phyloP scores from a whole-genome alignment of 2,329 filamentous ascomycete genomes.

The Polytolypa hystricis region DNA sequence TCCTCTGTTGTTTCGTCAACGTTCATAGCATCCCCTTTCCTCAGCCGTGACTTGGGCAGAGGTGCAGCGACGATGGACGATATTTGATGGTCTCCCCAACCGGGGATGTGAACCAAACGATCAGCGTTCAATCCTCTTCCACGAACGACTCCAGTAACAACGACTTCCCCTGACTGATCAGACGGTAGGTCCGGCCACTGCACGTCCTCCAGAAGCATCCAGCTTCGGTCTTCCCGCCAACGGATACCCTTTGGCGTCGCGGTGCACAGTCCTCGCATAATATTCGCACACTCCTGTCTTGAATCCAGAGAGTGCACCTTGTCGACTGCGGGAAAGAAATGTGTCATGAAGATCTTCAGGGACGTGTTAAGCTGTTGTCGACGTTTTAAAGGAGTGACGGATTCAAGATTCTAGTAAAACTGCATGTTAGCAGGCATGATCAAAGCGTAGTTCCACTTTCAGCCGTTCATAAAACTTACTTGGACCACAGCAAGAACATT shows the following conservation, averaged over 20 bases:
- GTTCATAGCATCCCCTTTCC: slow-evolving; percentile 52
- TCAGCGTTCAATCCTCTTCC: slow-evolving; percentile 83
- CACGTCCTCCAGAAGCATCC: slow-evolving; percentile 83
- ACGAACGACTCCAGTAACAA: slow-evolving; percentile 74
- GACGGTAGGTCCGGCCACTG: slow-evolving; percentile 52
- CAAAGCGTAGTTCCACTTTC: too few species aligned
- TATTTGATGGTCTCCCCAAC: slow-evolving; percentile 90
- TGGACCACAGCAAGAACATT: slow-evolving; percentile 82
- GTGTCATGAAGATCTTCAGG: slow-evolving; percentile 82
- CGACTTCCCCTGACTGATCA: slow-evolving; percentile 42
- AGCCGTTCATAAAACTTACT: slow-evolving; percentile 17
- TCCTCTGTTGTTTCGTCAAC: slow-evolving; percentile 46
- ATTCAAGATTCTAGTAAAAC: slow-evolving; percentile 48
- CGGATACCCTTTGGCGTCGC: slow-evolving; percentile 86
- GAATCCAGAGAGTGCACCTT: slow-evolving; percentile 83
- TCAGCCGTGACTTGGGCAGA: slow-evolving; percentile 44
- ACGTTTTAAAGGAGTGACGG: slow-evolving; percentile 68
- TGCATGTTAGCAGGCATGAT: slow-evolving; percentile 9
- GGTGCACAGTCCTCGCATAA: slow-evolving; percentile 83
- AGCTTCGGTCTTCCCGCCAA: slow-evolving; percentile 91
- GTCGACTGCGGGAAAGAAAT: slow-evolving; percentile 87
- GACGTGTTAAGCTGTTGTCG: slow-evolving; percentile 65
- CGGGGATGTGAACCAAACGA: slow-evolving; percentile 77
- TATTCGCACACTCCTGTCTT: slow-evolving; percentile 79
- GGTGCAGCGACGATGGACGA: slow-evolving; percentile 76